A percentile compares a stretch with the other conserved stretches of the same genome.
phyloP scores from a whole-genome alignment of 2,329 filamentous ascomycete genomes.

The Claviceps maximensis region DNA sequence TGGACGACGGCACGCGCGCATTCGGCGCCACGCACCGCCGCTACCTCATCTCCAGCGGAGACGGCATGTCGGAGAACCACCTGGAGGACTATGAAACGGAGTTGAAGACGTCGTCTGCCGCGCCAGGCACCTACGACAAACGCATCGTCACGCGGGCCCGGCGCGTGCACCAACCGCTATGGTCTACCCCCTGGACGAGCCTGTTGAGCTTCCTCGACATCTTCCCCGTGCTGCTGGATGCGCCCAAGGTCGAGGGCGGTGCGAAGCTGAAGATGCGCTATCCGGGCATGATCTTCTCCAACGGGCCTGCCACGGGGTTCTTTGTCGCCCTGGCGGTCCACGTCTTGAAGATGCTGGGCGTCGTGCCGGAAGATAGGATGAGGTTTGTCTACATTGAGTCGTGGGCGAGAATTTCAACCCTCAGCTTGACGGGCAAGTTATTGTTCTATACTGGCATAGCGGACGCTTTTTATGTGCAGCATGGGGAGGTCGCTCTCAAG shows the following conservation, averaged over 20 bases:
- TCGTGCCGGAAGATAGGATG: slow-evolving; percentile 41
- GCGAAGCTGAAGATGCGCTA: slow-evolving; percentile 22
- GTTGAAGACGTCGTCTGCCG: slow-evolving; percentile 14
- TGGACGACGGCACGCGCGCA: slow-evolving; percentile 44
- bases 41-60: slow-evolving; percentile 69
- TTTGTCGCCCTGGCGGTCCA: slow-evolving; percentile 48
- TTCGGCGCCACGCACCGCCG: slow-evolving; percentile 52
- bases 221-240: slow-evolving; percentile 37
- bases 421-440: slow-evolving; percentile 76
- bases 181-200: slow-evolving; percentile 58
- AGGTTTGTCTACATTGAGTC: slow-evolving; percentile 80
- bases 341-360: slow-evolving; percentile 30
- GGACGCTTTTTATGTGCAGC: slow-evolving; percentile 75
- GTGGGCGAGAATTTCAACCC: slow-evolving; percentile 69
- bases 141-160: slow-evolving; percentile 62
- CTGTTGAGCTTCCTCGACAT: slow-evolving; percentile 52
- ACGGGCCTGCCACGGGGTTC: slow-evolving; percentile 80
- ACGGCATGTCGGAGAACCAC: slow-evolving; percentile 50
- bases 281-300: slow-evolving; percentile 69
- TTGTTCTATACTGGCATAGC: slow-evolving; percentile 51
- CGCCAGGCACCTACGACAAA: slow-evolving; percentile 45
- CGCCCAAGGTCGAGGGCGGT: slow-evolving; percentile 12
- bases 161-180: slow-evolving; percentile 65
- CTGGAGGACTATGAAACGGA: slow-evolving; percentile 43
- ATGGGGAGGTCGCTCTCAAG: slow-evolving; percentile 45